phyloP scores from a whole-genome alignment of 805 yeast species.

The Jamesozyma gamospora region DNA sequence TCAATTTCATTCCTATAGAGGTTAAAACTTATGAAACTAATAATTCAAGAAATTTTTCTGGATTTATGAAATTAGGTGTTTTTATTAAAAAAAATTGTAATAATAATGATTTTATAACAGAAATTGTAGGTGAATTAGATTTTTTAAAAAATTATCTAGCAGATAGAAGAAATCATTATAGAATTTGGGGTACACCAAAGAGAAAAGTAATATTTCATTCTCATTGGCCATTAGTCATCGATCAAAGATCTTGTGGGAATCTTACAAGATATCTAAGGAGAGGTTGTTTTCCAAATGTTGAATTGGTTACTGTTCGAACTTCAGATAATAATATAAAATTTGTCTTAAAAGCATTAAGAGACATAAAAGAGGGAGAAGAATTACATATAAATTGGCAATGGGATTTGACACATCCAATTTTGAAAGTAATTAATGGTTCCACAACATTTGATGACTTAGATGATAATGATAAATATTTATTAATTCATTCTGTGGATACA shows the following conservation, averaged over 20 bases:
- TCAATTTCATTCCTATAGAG: conserved; percentile 20
- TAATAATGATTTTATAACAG: conserved; percentile 43
- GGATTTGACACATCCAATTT: conserved; percentile 70
- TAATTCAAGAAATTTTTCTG: conserved; percentile 54
- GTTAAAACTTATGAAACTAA: conserved; percentile 52
- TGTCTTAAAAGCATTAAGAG: conserved; percentile 45
- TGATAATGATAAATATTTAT: conserved; percentile 41
- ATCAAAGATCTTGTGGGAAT: conserved; percentile 80
- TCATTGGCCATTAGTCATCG: conserved; percentile 54
- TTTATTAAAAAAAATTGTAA: conserved; percentile 36
- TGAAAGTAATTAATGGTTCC: conserved; percentile 37
- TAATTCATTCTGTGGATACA: conserved; percentile 54
- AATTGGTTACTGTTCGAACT: conserved; percentile 39
- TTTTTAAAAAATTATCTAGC: conserved; percentile 49
- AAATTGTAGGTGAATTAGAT: conserved; percentile 65
- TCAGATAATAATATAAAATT: conserved; percentile 36
- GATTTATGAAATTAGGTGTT: conserved; percentile 61
- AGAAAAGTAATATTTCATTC: conserved; percentile 51
- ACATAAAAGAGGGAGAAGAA: conserved; percentile 57
- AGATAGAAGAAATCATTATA: conserved; percentile 68
- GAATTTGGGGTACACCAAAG: conserved; percentile 58
- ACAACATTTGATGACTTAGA: conserved; percentile 45
- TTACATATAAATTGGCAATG: conserved; percentile 80
- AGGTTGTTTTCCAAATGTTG: conserved; percentile 69
- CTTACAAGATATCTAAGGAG: conserved; percentile 64